phyloP scores from a whole-genome alignment of 805 yeast genomes.

The Yamadazyma philogaea region DNA sequence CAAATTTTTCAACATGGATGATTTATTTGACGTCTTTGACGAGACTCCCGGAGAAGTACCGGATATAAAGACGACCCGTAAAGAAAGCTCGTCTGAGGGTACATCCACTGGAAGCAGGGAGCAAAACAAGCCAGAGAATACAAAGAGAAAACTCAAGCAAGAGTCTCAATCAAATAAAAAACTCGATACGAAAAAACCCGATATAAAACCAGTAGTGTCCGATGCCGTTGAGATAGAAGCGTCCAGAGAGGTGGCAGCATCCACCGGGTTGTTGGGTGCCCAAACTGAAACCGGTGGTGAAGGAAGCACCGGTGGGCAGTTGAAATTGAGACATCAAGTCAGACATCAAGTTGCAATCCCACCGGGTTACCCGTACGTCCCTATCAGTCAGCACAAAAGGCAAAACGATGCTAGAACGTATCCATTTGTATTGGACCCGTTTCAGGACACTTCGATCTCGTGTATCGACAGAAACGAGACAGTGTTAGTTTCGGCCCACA shows the following conservation, averaged over 20 bases:
- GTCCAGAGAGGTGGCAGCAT: conserved; percentile 80
- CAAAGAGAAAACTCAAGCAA: conserved; percentile 2
- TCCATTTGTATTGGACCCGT: conserved; percentile 93
- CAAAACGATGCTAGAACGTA: conserved; percentile 78
- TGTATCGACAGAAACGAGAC: conserved; percentile 94
- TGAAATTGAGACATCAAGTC: conserved; percentile 85
- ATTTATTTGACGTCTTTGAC: conserved; percentile 60
- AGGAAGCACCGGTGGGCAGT: conserved; percentile 25
- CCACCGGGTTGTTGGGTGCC: conserved; percentile 59
- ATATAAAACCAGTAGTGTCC: conserved; percentile 70
- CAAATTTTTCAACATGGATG: conserved; percentile 29
- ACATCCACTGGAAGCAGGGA: not conserved
- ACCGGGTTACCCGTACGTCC: conserved; percentile 81
- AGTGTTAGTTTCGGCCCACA: conserved; percentile 95
- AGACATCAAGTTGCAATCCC: conserved; percentile 98
- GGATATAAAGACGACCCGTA: conserved; percentile 17
- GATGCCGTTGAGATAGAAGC: conserved; percentile 89
- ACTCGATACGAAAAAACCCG: conserved; percentile 30
- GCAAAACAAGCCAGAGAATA: not conserved
- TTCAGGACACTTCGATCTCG: conserved; percentile 94
- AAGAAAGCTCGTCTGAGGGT: not conserved
- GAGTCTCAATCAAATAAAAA: conserved; percentile 13
- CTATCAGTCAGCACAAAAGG: conserved; percentile 85
- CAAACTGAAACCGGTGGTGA: conserved; percentile 1
- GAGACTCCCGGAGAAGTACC: conserved; percentile 48